Base-by-base conservation (phyloP, 2,329 filamentous ascomycete genomes). In the Calcarisporium arbuscula region DNA sequence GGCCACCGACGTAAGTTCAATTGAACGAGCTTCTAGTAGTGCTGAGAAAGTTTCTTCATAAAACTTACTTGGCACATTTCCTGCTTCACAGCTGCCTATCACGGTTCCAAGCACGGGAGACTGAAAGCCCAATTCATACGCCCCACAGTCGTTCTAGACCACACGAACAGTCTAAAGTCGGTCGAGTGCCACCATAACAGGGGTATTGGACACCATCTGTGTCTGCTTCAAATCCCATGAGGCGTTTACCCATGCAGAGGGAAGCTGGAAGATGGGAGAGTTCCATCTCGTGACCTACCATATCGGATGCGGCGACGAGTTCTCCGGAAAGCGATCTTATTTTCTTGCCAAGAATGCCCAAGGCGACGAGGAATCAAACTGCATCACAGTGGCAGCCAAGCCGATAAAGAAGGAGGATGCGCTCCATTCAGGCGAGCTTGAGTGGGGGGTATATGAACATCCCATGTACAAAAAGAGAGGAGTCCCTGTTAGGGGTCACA, bases 361-460 rank as follows among this genome's bases (percentile, higher is more conserved):
- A 6, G 15, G 15, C 16, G 19, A 33, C 10, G 6, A 8, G 16
- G 19, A 12, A 17, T 6, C 20, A 9, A 11, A 17, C 10, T 37
- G 35, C 19, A 19, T 37, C 6, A n/a, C 14, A 4, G 25, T 32
- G 12, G 14, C 28, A 10, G 15, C 18, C n/a, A 26, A 25, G 4
- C 14, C 16, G 12, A 28, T 37, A 12, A 9, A 32, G 4, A 17
- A 37, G 15, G 18, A 32, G 6, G 21, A 32, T 20, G 35, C 35
- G 4, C 25, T 37, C 14, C 20, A 32, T 7, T 38, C 35, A 22
- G 35, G 35, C 10, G 35, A 38, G 8, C 12, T 38, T 25, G 17
- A 17, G n/a, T 38, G 35, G 35, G 35, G 35, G n/a, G 33, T 27
- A 5, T 38, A 38, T 17, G 19, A 28, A 15, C 16, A 38, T 26